Conservation (phyloP, 2,329 filamentous ascomycete species). For the Fusarium sp. region DNA sequence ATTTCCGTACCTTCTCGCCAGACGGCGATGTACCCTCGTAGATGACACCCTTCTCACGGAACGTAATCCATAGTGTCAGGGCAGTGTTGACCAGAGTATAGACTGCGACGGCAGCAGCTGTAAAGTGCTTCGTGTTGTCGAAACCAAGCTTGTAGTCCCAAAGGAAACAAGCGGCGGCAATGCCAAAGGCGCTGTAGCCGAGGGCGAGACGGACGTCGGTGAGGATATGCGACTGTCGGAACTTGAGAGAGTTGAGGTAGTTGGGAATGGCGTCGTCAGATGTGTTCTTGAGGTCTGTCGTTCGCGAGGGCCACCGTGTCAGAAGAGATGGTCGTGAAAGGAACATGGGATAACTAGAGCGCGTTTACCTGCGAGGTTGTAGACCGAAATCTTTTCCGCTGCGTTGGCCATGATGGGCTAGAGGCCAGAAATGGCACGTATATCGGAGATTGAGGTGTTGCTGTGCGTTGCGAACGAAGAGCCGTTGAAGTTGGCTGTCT, state of each 20-base stretch:
- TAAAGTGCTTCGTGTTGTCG: slow-evolving; percentile 85
- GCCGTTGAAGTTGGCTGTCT: slow-evolving; percentile 31
- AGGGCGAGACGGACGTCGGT: slow-evolving; percentile 85
- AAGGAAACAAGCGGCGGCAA: slow-evolving; percentile 85
- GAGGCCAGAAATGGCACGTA: background rate
- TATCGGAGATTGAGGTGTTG: background rate
- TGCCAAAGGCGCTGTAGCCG: slow-evolving; percentile 83
- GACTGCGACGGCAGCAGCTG: slow-evolving; percentile 78
- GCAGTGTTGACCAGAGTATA: slow-evolving; percentile 84
- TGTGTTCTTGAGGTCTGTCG: slow-evolving; percentile 91
- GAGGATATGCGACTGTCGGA: slow-evolving; percentile 83
- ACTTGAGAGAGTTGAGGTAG: slow-evolving; percentile 90
- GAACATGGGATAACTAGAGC: background rate
- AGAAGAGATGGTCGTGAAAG: slow-evolving; percentile 22
- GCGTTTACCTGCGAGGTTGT: slow-evolving; percentile 71
- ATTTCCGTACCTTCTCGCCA: slow-evolving; percentile 73
- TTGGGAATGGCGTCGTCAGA: slow-evolving; percentile 94
- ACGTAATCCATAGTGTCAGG: slow-evolving; percentile 86
- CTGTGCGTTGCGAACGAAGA: slow-evolving; percentile 12
- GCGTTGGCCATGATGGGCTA: slow-evolving; percentile 47
- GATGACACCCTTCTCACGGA: slow-evolving; percentile 82
- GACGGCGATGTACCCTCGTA: slow-evolving; percentile 78
- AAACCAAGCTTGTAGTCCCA: slow-evolving; percentile 95
- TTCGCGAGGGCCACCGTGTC: slow-evolving; percentile 41
- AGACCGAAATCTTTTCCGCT: slow-evolving; percentile 69